phyloP scores from a whole-genome alignment of 345 rosid species.

The Clausena lansium region DNA sequence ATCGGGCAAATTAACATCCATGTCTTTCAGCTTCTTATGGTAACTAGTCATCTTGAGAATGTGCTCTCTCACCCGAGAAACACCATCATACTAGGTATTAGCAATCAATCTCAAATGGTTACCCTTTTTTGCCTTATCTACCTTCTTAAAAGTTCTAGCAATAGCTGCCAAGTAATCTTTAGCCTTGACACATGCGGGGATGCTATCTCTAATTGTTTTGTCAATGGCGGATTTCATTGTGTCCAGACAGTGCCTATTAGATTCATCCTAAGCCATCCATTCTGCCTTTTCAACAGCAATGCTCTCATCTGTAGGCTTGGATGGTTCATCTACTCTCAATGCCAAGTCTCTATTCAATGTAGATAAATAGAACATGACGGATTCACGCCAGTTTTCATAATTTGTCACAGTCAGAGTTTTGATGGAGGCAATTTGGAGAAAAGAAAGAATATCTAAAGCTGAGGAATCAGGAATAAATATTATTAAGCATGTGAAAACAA shows the following conservation, averaged over 20 bases:
- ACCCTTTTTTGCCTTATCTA: background rate
- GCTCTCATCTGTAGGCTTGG: too few relatives aligned
- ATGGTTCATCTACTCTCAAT: background rate
- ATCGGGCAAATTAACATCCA: too few relatives aligned
- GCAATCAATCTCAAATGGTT: background rate
- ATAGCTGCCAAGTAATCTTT: background rate
- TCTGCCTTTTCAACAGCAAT: rapidly evolving
- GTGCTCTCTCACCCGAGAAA: background rate
- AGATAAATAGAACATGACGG: too few relatives aligned
- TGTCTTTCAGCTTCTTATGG: too few relatives aligned
- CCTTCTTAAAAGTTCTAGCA: background rate
- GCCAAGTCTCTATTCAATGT: too few relatives aligned
- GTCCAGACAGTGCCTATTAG: background rate
- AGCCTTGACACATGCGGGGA: background rate
- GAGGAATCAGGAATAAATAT: too few relatives aligned
- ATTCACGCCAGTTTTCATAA: too few relatives aligned
- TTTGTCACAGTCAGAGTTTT: too few relatives aligned
- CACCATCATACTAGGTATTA: too few relatives aligned
- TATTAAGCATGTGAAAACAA: too few relatives aligned
- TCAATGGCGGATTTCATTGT: background rate
- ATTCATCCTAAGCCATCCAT: background rate
- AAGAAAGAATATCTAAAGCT: too few relatives aligned
- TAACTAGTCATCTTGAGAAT: background rate
- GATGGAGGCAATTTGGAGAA: too few relatives aligned
- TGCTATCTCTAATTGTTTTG: background rate